phyloP scores from a whole-genome alignment of 164 flowering plant species.

The Liriodendron chinense region DNA sequence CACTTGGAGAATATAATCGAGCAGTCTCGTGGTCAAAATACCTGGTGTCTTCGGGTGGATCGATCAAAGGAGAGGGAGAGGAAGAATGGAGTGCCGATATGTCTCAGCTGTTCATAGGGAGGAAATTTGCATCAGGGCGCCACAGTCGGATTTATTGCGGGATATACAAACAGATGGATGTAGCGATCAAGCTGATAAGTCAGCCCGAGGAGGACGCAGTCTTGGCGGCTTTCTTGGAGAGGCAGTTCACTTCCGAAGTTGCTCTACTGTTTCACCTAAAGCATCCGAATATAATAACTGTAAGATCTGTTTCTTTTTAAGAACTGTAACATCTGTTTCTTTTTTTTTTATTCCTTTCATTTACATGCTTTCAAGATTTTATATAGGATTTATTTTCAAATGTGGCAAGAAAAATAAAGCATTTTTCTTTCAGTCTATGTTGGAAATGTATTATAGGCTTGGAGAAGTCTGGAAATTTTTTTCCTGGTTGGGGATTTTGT shows the following conservation, averaged over 20 bases:
- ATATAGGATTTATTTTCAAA: too few relatives aligned
- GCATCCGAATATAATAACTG: constrained; percentile 84
- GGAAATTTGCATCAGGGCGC: constrained; percentile 75
- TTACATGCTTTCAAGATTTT: background rate
- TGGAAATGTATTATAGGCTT: background rate
- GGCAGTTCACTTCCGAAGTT: constrained; percentile 74
- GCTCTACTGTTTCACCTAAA: constrained; percentile 54
- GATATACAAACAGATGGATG: constrained; percentile 66
- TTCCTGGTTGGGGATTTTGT: background rate
- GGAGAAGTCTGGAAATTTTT: background rate
- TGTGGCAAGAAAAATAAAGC: too few relatives aligned
- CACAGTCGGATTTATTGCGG: constrained; percentile 88
- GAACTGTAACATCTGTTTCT: background rate
- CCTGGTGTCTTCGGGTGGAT: constrained; percentile 66
- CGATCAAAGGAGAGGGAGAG: constrained; percentile 65
- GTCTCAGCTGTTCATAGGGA: constrained; percentile 72
- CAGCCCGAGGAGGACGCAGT: constrained; percentile 73
- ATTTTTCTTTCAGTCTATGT: too few relatives aligned
- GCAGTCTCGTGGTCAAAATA: constrained; percentile 88
- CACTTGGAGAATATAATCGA: constrained; percentile 49
- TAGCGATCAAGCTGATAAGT: constrained; percentile 72
- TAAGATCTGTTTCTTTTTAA: constrained; percentile 27
- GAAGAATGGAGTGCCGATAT: constrained; percentile 84
- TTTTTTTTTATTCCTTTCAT: background rate
- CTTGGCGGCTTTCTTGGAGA: constrained; percentile 59